Evolutionary conservation across 345 rosid genomes (phyloP), one percentile per base, ranked within the genome.

Genomic region (Kernera saxatilis): DNA sequence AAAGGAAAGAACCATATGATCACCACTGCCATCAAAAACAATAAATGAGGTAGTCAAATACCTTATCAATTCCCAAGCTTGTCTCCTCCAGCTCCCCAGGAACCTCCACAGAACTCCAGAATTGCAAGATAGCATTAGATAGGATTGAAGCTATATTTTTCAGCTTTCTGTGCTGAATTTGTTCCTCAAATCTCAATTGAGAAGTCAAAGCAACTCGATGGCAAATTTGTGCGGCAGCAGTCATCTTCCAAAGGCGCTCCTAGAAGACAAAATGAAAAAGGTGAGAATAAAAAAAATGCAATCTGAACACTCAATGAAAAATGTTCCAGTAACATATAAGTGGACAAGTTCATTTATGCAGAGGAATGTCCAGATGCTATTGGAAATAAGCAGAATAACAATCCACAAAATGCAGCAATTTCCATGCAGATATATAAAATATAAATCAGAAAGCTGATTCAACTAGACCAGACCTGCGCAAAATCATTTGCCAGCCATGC

Each of bases 211-310:
- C 94, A 80, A 75, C 83, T 67, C 80, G 83, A 69, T 43, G 94
- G 80, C 92, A 87, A 77, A 90, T 82, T 84, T 88, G 98, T 60
- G 97, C 84, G 48, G 99, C 98, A 79, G 94, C 93, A 55, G 98
- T 95, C 84, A 78, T 85, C 81, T 95, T 95, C 99, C 99, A 95
- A 66, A 95, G 84, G 33, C 98, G 97, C 83, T 95, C 99, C 98
- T 95, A 79, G 19, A 77, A 66, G 72, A 43, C 51, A 17, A 33
- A 51, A 64, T 52, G 25, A 54, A 43, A 60, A 53, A 35, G 3
- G 51, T 48, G 32, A 29, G 32, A 56, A 64, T 21, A n/a, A 41
- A 53, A 17, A 12, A 44, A 19, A 36, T 53, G 54, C 41, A 53
- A 52, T 44, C 49, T 58, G 64, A 41, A 17, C 15, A 46, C 6